These are phyloP conservation scores for Boletus tomentosulus DNA, from an alignment of 768 basidiomycete genomes.

Conservation along the genomic window DNA sequence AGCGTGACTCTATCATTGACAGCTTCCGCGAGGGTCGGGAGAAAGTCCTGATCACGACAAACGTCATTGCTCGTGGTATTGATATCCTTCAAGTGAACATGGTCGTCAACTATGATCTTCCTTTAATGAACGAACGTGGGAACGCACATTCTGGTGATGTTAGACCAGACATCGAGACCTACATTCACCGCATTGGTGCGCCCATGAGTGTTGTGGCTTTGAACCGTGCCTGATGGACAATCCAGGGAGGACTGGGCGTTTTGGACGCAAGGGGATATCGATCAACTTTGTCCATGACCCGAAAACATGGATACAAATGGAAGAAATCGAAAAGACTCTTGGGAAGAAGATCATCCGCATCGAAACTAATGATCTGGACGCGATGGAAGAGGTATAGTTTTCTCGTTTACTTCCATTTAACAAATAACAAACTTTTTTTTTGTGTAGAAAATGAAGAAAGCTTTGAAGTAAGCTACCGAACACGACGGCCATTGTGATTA, in stretches of 20 bases:
- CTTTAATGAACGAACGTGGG: constrained; percentile 72
- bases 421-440: not conserved
- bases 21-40: constrained; percentile 93
- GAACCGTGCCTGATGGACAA: not conserved
- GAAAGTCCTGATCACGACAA: constrained; percentile 97
- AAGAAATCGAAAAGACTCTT: constrained; percentile 77
- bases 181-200: constrained; percentile 94
- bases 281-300: constrained; percentile 97
- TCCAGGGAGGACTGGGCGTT: constrained; percentile 93
- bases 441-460: constrained; percentile 75
- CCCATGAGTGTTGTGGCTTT: constrained; percentile 7
- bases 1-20: constrained; percentile 92
- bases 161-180: constrained; percentile 90
- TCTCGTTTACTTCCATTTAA: not conserved
- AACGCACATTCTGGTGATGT: constrained; percentile 42
- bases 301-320: constrained; percentile 84
- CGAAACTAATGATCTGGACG: constrained; percentile 85
- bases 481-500: not conserved
- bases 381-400: constrained; percentile 81
- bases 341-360: constrained; percentile 79
- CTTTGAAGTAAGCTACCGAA: constrained; percentile 49
- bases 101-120: constrained; percentile 99
- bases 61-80: constrained; percentile 97
- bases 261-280: constrained; percentile 94
- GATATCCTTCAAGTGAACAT: constrained; percentile 99